Evolutionary conservation across 305 asterid species (phyloP).

Genomic region (Fraxinus sp.): DNA sequence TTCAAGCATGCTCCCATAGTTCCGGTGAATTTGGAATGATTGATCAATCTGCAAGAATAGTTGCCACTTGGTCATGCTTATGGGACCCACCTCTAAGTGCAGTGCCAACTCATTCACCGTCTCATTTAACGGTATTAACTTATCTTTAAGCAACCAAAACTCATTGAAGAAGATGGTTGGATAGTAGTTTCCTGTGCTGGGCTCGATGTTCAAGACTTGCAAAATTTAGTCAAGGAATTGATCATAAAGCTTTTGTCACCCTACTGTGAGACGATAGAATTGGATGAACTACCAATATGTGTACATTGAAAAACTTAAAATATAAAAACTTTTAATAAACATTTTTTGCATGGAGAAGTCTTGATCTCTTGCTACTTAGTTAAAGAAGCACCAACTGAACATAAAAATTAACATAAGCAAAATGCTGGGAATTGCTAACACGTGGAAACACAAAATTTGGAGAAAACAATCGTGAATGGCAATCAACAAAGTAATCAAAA

Average conservation of each 20-base stretch:
- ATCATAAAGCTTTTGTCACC: constrained; percentile 12
- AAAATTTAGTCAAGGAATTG: constrained; percentile 51
- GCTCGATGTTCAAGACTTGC: constrained; percentile 67
- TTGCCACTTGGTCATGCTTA: constrained; percentile 99
- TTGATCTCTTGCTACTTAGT: neutral
- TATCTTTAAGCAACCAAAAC: constrained; percentile 93
- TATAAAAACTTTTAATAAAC: neutral
- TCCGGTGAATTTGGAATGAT: constrained; percentile 93
- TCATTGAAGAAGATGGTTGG: constrained; percentile 87
- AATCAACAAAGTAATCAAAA: neutral
- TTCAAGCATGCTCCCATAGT: constrained; percentile 95
- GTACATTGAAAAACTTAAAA: neutral
- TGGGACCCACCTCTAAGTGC: constrained; percentile 86
- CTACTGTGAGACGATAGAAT: constrained; percentile 9
- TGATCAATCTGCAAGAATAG: constrained; percentile 93
- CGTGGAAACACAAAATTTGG: neutral
- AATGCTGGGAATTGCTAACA: neutral
- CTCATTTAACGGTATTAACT: constrained; percentile 69
- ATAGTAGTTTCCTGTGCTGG: constrained; percentile 75
- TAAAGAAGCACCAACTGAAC: neutral
- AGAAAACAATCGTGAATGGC: neutral
- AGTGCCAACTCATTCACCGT: constrained; percentile 78
- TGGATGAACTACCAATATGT: neutral
- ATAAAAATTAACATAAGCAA: neutral
- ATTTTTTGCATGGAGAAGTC: neutral